A percentile compares a stretch with the other conserved stretches of the same genome.
These are phyloP conservation scores for Penicillium verhagenii DNA, from an alignment of 495 filamentous ascomycete species.

Conservation along the genomic window DNA sequence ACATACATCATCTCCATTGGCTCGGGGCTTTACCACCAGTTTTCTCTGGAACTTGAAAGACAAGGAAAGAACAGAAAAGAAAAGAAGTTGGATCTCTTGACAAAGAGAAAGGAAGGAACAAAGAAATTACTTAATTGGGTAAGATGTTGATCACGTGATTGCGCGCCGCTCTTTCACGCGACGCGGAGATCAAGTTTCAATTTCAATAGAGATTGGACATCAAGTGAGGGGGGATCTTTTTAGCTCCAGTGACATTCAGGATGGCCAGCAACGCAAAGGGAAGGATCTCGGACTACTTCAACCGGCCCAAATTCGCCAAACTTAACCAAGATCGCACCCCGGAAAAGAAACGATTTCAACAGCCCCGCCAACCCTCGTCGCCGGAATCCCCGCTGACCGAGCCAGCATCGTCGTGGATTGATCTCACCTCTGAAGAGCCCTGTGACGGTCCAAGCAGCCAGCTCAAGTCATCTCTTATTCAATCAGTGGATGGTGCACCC, in stretches of 20 bases:
- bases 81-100: not conserved
- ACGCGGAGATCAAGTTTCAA: conserved; percentile 16
- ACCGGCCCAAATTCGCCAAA: conserved; percentile 27
- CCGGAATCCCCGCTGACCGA: conserved; percentile 18
- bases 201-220: not conserved
- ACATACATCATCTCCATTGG: no score
- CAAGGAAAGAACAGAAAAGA: not conserved
- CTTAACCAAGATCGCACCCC: conserved; percentile 2
- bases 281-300: conserved; percentile 33
- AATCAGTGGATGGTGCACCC: not conserved
- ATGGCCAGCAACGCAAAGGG: not conserved
- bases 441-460: not conserved
- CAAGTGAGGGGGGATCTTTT: not conserved
- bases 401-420: conserved; percentile 23
- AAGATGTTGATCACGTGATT: conserved; percentile 21
- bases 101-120: conserved; percentile 5
- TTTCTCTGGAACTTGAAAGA: no score
- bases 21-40: no score
- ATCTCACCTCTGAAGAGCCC: not conserved
- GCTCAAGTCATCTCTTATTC: not conserved
- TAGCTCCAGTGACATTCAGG: not conserved
- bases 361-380: not conserved
- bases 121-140: not conserved
- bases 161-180: conserved; percentile 19
- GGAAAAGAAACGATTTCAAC: conserved; percentile 5